phyloP scores from a whole-genome alignment of 768 basidiomycete genomes.

The Amanita fuliginea region DNA sequence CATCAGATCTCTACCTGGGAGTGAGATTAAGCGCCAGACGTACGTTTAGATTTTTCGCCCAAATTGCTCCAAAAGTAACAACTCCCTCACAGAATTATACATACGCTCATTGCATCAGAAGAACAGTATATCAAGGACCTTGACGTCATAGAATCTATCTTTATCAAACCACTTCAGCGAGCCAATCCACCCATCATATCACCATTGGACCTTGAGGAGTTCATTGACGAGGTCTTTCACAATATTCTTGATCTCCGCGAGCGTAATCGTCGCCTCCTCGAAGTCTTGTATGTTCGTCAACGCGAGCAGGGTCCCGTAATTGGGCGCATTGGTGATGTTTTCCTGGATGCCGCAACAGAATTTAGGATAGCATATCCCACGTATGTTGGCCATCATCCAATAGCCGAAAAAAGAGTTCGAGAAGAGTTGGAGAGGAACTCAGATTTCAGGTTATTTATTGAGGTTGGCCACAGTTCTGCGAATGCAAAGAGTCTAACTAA shows the following conservation, averaged over 20 bases:
- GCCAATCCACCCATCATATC: constrained; percentile 34
- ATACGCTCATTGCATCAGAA: constrained; percentile 82
- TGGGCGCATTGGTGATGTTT: constrained; percentile 78
- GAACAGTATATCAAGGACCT: constrained; percentile 86
- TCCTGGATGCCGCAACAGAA: constrained; percentile 77
- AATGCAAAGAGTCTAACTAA: not conserved
- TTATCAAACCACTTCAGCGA: constrained; percentile 36
- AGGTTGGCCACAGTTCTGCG: constrained; percentile 37
- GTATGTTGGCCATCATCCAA: constrained; percentile 76
- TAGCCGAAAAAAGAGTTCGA: constrained; percentile 79
- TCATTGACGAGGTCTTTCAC: constrained; percentile 84
- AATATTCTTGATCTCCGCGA: constrained; percentile 84
- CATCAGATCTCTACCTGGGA: constrained; percentile 44
- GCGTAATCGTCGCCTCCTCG: constrained; percentile 73
- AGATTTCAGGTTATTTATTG: constrained; percentile 75
- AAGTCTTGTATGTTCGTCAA: constrained; percentile 79
- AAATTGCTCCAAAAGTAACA: not conserved
- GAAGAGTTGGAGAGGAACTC: constrained; percentile 78
- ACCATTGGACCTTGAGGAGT: constrained; percentile 54
- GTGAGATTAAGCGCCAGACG: constrained; percentile 79
- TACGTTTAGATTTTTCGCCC: constrained; percentile 13
- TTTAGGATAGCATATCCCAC: constrained; percentile 80
- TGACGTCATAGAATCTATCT: constrained; percentile 65
- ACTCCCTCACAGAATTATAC: constrained; percentile 47
- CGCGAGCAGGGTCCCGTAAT: constrained; percentile 79